Base-by-base conservation (phyloP, 2,329 filamentous ascomycete species). In the Mariannaea elegans region DNA sequence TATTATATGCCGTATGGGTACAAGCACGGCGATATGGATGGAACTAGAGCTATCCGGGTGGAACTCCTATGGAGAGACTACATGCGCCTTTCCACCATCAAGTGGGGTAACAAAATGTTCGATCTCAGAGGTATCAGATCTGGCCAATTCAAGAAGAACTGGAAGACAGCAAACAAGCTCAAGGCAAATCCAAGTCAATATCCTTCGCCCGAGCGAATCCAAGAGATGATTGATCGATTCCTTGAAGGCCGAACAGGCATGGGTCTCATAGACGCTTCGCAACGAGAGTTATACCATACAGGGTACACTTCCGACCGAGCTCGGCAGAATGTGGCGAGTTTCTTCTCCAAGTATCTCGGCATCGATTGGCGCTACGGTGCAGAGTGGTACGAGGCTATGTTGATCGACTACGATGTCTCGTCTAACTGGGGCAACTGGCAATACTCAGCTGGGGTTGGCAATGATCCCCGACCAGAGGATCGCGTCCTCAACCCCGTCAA, bases 391-490 rank as follows among this genome's bases (percentile, higher is more conserved):
- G 91, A 94, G 72, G 86, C 84, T 71, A 78, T 90, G 70, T 81
- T 94, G 3, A 80, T 89, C 27, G 92, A 95, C 72, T 93, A 94
- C 71, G 91, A 94, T 66, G 83, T 90, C 0, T 87, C 84, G 13
- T 90, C 84, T 59, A 94, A 94, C 66, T 94, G 90, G 90, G 87
- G 87, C 9, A 93, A 93, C 68, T 94, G 91, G 91, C 90, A 93
- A 73, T 94, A 94, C 62, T 86, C 92, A 1, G 84, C 91, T 0
- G 91, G 91, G 0, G 90, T 94, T 0, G 91, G 92, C 7, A 94
- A 93, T 64, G 91, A 94, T 65, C 91, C 91, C 0, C 80, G 90
- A 19, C 87, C 88, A 7, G 85, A 90, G 6, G 85, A 85, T 0
- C 81, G 91, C n/a, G 85, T 91, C 13, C 94, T 94, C 80, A 94